phyloP scores from a whole-genome alignment of 2,329 filamentous ascomycete genomes.

The Aspergillus thermomutatus region DNA sequence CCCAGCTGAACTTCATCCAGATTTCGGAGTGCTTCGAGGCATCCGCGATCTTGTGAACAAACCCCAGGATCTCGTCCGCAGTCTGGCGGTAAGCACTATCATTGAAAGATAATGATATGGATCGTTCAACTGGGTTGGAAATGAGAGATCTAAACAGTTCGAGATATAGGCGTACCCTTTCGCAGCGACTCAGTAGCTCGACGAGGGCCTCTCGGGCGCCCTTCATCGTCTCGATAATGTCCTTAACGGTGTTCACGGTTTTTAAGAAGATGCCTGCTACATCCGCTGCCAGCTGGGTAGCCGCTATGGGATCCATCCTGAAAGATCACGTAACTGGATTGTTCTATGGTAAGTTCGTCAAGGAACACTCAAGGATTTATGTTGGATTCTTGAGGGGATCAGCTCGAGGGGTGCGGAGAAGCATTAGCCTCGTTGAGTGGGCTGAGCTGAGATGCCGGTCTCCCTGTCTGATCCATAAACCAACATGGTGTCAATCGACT shows the following conservation, averaged over 20 bases:
- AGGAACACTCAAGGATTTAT: background rate
- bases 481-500: background rate
- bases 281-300: background rate
- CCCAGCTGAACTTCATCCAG: slow-evolving; percentile 3
- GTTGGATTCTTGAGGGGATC: background rate
- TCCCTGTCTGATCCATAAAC: background rate
- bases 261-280: slow-evolving; percentile 1
- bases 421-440: background rate
- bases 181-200: background rate
- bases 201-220: background rate
- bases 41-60: slow-evolving; percentile 1
- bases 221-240: slow-evolving; percentile 2
- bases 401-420: background rate
- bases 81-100: background rate
- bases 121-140: background rate
- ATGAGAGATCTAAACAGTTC: background rate
- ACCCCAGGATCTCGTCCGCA: background rate
- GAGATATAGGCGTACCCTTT: background rate
- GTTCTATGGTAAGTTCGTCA: background rate
- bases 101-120: background rate
- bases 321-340: background rate
- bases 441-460: background rate
- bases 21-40: background rate
- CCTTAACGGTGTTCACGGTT: background rate
- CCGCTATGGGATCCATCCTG: slow-evolving; percentile 5